Evolutionary conservation across 164 flowering plant genomes (phyloP), one percentile per base, ranked within the genome.

Genomic region (Paratinospora sagittata): DNA sequence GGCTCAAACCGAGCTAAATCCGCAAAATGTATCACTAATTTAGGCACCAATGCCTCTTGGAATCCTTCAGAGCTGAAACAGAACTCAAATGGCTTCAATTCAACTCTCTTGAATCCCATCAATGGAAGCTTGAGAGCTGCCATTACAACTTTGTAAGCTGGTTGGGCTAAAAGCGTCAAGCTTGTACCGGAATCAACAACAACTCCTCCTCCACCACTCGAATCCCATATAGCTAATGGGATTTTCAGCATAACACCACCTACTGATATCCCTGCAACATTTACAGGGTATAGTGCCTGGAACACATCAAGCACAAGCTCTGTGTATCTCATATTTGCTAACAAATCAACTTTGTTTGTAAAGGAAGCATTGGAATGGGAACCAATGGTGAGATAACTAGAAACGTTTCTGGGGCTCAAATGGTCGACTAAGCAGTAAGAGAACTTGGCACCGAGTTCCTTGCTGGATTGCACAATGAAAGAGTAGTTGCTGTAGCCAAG

Each of bases 381-480:
- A 89, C 92, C 93, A 58, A 90, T 84, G 9, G 77, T 71, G 74
- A 90, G 87, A 68, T 80, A 86, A 30, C 76, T 87, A 6, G 87
- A 66, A 21, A 78, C 76, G 55, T 87, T 85, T 26, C 39, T 70
- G 66, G 81, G 86, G 77, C 89, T 86, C 19, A 88, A 73, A 70
- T 88, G 93, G 76, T 91, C 95, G 10, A 88, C 89, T 8, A 89
- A 78, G 78, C 95, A 89, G 71, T 88, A 91, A 0, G 96, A 84
- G 79, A 92, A 90, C 57, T 82, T 84, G 64, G 86, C 86, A 6
- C 85, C 89, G 13, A 80, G 79, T 0, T n/a, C 26, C 0, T 70
- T 16, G 0, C 79, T 69, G 0, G 85, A 89, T 41, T 72, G 77
- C 2, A 72, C 6, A 0, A 88, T 80, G 47, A 90, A 86, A 6